These are phyloP conservation scores for Ceratocystis lukuohia DNA, from an alignment of 2,329 filamentous ascomycete genomes.

Conservation along the genomic window DNA sequence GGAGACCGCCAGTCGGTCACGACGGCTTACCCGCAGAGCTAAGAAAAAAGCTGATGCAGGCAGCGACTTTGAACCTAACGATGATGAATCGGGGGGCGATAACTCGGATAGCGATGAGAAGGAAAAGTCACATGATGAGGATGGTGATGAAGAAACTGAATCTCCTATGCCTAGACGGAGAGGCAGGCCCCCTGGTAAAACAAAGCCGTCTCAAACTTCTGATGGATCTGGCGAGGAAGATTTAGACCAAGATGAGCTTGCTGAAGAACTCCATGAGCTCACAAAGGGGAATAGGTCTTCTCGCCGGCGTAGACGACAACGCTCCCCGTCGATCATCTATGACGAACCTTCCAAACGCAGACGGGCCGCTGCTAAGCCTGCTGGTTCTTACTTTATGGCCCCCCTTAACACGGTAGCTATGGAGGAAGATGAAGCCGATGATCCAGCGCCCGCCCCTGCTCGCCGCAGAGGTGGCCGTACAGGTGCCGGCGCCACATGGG, in stretches of 20 bases:
- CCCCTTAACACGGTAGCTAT: conserved; percentile 48
- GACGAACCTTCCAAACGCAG: conserved; percentile 42
- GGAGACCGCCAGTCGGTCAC: conserved; percentile 26
- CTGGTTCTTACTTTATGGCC: conserved; percentile 70
- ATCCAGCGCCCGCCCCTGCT: conserved; percentile 53
- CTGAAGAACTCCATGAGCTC: conserved; percentile 52
- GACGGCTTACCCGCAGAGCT: conserved; percentile 37
- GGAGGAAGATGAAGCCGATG: conserved; percentile 61
- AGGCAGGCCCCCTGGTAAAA: conserved; percentile 29
- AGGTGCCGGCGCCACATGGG: conserved; percentile 49
- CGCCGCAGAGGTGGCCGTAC: conserved; percentile 52
- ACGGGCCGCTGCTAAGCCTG: conserved; percentile 46
- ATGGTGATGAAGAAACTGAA: conserved; percentile 29
- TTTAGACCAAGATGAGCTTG: conserved; percentile 50
- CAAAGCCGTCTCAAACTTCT: conserved; percentile 33
- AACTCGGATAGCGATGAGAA: conserved; percentile 39
- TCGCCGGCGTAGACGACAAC: conserved; percentile 31
- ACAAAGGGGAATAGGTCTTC: conserved; percentile 40
- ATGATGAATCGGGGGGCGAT: conserved; percentile 44
- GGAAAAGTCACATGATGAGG: conserved; percentile 29
- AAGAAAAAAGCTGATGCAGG: conserved; percentile 40
- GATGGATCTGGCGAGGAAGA: conserved; percentile 42
- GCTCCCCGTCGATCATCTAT: conserved; percentile 44
- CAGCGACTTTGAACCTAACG: conserved; percentile 46
- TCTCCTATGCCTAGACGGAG: conserved; percentile 32